phyloP scores from a whole-genome alignment of 2,329 filamentous ascomycete genomes.

The Sphaerostilbella broomeana region DNA sequence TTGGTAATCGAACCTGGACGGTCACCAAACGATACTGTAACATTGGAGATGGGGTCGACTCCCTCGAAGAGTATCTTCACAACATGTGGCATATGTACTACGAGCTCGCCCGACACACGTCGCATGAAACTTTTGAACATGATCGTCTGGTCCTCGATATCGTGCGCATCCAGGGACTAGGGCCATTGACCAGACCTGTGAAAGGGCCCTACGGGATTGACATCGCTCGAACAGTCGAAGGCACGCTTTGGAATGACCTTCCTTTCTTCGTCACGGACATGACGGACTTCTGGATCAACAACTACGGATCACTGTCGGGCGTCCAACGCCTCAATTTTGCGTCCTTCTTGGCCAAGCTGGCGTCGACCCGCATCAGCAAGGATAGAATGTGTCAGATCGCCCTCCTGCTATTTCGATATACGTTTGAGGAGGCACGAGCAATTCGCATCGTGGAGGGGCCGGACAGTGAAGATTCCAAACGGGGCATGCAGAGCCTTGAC shows the following conservation, averaged over 20 bases:
- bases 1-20: no score
- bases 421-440: conserved; percentile 6
- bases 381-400: conserved; percentile 6
- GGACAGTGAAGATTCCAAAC: conserved; percentile 1
- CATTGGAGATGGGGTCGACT: no score
- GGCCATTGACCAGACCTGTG: neutral
- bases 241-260: conserved; percentile 7
- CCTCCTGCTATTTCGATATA: conserved; percentile 6
- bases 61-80: no score
- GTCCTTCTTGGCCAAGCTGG: conserved; percentile 9
- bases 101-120: neutral
- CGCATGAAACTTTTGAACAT: neutral
- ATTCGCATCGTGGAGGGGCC: neutral
- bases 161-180: neutral
- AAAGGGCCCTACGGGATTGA: neutral
- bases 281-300: conserved; percentile 5
- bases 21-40: no score
- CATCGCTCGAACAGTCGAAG: conserved; percentile 4
- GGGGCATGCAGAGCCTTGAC: conserved; percentile 1
- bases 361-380: conserved; percentile 2
- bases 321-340: conserved; percentile 7
- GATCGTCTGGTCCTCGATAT: neutral
- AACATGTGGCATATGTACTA: conserved; percentile 1
- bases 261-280: conserved; percentile 10
- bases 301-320: conserved; percentile 6